Evolutionary conservation across 177 flowering plant species (phyloP), one percentile per base, ranked within the genome.

Genomic region (Telopea speciosissima): DNA sequence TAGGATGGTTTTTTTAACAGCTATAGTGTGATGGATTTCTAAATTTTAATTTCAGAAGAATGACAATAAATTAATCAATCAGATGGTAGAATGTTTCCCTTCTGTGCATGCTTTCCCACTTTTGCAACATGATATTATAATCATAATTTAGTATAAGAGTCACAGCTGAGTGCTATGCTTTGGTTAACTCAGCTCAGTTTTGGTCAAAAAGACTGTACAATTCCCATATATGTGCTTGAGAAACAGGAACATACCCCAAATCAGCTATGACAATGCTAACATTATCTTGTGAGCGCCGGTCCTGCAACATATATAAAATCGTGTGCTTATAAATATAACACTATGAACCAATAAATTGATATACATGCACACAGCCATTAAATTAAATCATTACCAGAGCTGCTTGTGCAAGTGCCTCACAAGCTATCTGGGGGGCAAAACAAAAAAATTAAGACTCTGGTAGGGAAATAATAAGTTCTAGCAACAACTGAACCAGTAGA

Each of bases 251-350:
- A 62, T 87, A 92, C 99, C 99, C 97, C 63, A 94, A 82, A 81
- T 95, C 97, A n/a, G 97, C 93, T 71, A 92, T 83, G 58, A 90
- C 79, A 72, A 95, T 88, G 84, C 92, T 95, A 69, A 92, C 68
- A 79, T 95, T 95, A 71, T 95, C 99, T 78, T 92, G 93, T 11
- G 99, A 83, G 21, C 80, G 69, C 21, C 75, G 87, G 69, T 95
- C 89, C 99, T 95, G 90, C 67, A 77, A 19, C 33, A 76, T 0
- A 68, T 19, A 65, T 70, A 36, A 67, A 63, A 58, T 60, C 25
- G 56, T 65, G 33, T 67, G 72, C 63, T 11, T 40, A 6, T 61
- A 62, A 63, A 64, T 33, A 42, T 31, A 40, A 8, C 56, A 5
- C 5, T 24, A 31, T 45, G 24, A 17, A 45, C n/a, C 60, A 70